Evolutionary conservation across 176 grass and related monocot species (phyloP).

Genomic region (Otatea glauca): DNA sequence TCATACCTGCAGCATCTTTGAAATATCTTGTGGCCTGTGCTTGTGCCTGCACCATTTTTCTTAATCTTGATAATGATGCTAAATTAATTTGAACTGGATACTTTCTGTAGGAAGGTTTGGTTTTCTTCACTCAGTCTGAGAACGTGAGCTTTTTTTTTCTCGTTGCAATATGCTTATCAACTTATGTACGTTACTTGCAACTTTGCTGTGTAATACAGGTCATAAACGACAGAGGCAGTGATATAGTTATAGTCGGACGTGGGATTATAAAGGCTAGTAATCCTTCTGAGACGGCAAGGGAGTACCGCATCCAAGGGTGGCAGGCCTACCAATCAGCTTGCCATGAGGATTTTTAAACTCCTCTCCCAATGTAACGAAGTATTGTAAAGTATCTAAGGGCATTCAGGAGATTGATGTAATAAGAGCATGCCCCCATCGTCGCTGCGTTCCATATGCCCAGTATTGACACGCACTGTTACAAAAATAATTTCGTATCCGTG

Average conservation of each 20-base stretch:
- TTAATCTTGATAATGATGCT: background rate
- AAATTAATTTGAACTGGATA: background rate
- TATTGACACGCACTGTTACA: too few species aligned
- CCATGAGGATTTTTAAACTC: conserved; percentile 30
- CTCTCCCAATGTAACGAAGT: background rate
- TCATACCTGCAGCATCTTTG: background rate
- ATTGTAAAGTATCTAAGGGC: background rate
- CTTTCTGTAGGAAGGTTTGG: background rate
- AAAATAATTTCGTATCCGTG: too few species aligned
- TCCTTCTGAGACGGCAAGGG: conserved; percentile 52
- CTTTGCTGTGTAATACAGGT: conserved; percentile 52
- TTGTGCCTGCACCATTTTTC: background rate
- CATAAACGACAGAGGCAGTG: conserved; percentile 72
- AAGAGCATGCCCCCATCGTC: conserved; percentile 3
- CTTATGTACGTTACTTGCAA: conserved; percentile 2
- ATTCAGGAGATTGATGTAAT: conserved; percentile 10
- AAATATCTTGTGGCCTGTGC: background rate
- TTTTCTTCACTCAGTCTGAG: background rate
- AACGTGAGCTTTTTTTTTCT: background rate
- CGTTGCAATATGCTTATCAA: background rate
- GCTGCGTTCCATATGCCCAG: background rate
- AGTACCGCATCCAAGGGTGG: conserved; percentile 80
- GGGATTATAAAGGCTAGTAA: conserved; percentile 75
- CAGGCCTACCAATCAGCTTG: conserved; percentile 67
- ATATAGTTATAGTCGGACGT: conserved; percentile 84